A percentile compares a stretch with the other conserved stretches of the same genome.
phyloP scores from a whole-genome alignment of 73 alveolate genomes.

The Symbiodinium natans region DNA sequence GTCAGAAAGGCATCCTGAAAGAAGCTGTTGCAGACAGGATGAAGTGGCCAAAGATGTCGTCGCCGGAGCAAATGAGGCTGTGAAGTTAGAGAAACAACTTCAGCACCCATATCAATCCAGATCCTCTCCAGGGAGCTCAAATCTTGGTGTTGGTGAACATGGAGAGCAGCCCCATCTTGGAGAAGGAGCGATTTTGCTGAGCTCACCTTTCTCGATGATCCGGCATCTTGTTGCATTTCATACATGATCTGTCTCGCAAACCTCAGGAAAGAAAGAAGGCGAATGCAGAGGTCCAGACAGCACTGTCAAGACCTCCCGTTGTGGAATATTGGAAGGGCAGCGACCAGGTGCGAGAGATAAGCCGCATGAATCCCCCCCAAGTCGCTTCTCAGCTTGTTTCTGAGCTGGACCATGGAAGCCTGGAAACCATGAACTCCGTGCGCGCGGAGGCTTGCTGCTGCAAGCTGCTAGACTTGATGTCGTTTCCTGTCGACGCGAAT shows the following conservation, averaged over 20 bases:
- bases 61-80: conserved; percentile 85
- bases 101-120: background rate
- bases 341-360: conserved; percentile 70
- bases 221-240: background rate
- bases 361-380: background rate
- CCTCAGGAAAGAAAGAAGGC: conserved; percentile 47
- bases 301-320: conserved; percentile 87
- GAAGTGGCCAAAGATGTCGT: conserved; percentile 82
- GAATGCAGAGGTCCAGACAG: conserved; percentile 70
- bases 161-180: conserved; percentile 93
- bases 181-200: conserved; percentile 17
- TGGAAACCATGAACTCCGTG: too few species aligned
- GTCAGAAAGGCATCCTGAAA: too few species aligned
- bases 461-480: conserved; percentile 84
- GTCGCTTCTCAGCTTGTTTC: too few species aligned
- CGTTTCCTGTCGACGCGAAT: conserved; percentile 78
- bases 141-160: conserved; percentile 86
- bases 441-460: conserved; percentile 67
- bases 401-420: too few species aligned
- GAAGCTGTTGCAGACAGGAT: conserved; percentile 35
- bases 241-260: background rate
- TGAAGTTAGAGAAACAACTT: background rate
- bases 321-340: conserved; percentile 92
- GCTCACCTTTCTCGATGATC: background rate
- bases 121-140: conserved; percentile 59